Conservation (phyloP, 805 yeast genomes). For the Saccharomycopsis vini region DNA sequence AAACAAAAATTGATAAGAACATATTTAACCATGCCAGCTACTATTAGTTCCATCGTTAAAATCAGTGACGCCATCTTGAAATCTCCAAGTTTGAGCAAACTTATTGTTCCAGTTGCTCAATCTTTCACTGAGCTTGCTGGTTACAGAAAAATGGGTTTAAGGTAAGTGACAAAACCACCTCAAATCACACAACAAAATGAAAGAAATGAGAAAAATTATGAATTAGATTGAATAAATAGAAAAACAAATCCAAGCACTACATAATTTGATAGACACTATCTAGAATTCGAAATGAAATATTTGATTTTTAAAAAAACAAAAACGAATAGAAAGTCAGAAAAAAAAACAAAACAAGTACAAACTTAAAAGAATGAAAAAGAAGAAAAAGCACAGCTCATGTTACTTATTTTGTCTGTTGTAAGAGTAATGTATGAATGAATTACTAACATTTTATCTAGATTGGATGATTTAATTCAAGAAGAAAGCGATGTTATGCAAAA, state of each 20-base stretch:
- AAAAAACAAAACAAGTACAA: not conserved
- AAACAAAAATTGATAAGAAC: no score
- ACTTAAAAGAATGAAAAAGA: no score
- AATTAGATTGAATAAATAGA: no score
- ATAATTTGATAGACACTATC: not conserved
- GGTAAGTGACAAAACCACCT: constrained; percentile 24
- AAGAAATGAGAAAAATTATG: not conserved
- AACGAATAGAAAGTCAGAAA: no score
- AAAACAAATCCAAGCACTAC: not conserved
- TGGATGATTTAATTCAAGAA: constrained; percentile 81
- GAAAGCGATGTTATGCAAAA: constrained; percentile 81
- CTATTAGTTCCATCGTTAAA: constrained; percentile 63
- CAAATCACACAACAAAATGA: not conserved
- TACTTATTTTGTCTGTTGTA: not conserved
- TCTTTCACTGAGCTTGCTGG: constrained; percentile 70
- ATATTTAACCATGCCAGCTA: constrained; percentile 27
- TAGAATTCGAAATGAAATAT: not conserved
- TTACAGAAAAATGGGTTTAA: constrained; percentile 91
- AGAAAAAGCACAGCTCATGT: not conserved
- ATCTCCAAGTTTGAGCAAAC: constrained; percentile 67
- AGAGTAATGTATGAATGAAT: not conserved
- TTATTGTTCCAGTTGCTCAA: constrained; percentile 74
- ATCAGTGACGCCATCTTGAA: constrained; percentile 71
- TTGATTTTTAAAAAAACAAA: no score
- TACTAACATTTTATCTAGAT: constrained; percentile 30